Percentiles rank a stretch among this genome's conserved stretches.
These are phyloP conservation scores for Fraxinus albicans DNA, from an alignment of 305 asterid species.

Conservation along the genomic window DNA sequence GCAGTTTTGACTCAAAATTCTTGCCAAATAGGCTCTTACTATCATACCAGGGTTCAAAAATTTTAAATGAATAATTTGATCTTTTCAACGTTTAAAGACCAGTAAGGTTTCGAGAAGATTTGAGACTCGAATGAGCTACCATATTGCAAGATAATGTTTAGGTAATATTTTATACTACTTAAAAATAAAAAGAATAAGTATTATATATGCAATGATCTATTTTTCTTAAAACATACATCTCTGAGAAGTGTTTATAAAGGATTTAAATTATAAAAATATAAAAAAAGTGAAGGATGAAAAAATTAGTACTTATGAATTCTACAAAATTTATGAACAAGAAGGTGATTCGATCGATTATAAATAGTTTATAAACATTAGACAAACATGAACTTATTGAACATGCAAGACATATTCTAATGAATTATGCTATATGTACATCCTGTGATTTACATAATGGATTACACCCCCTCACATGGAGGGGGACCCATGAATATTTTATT, in stretches of 20 bases:
- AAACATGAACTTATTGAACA: no score
- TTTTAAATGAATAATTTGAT: not conserved
- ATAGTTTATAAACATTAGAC: no score
- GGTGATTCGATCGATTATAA: no score
- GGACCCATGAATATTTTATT: no score
- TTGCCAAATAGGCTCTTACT: not conserved
- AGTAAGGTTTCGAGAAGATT: not conserved
- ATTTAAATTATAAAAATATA: no score
- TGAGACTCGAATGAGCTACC: not conserved
- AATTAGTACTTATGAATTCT: no score
- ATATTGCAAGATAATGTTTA: not conserved
- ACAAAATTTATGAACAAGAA: no score
- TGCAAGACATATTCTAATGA: not conserved
- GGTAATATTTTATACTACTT: not conserved
- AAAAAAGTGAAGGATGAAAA: no score
- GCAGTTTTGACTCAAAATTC: not conserved
- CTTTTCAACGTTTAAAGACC: not conserved
- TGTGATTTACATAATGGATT: no score
- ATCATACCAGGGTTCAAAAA: no score
- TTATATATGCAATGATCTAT: not conserved
- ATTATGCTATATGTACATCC: no score
- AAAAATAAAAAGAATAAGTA: not conserved
- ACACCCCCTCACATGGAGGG: no score
- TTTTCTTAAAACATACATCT: not conserved
- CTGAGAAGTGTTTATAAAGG: not conserved